phyloP scores from a whole-genome alignment of 2,329 filamentous ascomycete species.

The Penicillium sp. region DNA sequence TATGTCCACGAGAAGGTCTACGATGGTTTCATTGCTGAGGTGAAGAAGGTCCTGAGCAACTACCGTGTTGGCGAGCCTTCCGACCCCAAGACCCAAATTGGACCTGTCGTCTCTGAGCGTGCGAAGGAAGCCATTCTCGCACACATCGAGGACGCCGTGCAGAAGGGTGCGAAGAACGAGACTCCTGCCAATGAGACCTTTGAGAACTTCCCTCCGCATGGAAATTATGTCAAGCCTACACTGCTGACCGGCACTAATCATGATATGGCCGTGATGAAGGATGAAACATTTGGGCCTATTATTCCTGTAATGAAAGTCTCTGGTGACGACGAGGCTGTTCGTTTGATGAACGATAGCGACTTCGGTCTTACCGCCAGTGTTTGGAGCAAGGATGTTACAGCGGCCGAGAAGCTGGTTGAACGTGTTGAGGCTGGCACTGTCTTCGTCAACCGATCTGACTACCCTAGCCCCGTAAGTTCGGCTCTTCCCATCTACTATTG shows the following conservation, averaged over 20 bases:
- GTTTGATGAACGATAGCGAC: slow-evolving; percentile 90
- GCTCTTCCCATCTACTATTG: neutral
- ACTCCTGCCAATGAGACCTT: slow-evolving; percentile 83
- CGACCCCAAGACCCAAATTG: slow-evolving; percentile 75
- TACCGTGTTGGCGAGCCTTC: slow-evolving; percentile 90
- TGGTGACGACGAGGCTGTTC: slow-evolving; percentile 75
- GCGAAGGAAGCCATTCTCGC: slow-evolving; percentile 73
- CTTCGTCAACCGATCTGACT: slow-evolving; percentile 94
- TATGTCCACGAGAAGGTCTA: slow-evolving; percentile 86
- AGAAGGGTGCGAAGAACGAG: slow-evolving; percentile 77
- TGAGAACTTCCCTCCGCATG: slow-evolving; percentile 67
- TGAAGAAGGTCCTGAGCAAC: slow-evolving; percentile 74
- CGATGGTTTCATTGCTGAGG: slow-evolving; percentile 74
- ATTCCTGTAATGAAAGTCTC: slow-evolving; percentile 87
- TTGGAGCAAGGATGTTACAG: slow-evolving; percentile 84
- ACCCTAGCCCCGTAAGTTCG: slow-evolving; percentile 78
- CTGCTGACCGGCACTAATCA: slow-evolving; percentile 78
- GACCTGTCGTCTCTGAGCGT: slow-evolving; percentile 80
- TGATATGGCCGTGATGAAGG: slow-evolving; percentile 82
- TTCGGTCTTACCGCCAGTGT: slow-evolving; percentile 95
- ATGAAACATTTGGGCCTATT: slow-evolving; percentile 92
- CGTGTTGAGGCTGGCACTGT: slow-evolving; percentile 89
- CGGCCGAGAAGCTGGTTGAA: slow-evolving; percentile 73
- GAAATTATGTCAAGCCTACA: slow-evolving; percentile 86
- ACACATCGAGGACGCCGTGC: slow-evolving; percentile 78